Base-by-base conservation (phyloP, 768 basidiomycete genomes). In the Pleurotus eryngii region DNA sequence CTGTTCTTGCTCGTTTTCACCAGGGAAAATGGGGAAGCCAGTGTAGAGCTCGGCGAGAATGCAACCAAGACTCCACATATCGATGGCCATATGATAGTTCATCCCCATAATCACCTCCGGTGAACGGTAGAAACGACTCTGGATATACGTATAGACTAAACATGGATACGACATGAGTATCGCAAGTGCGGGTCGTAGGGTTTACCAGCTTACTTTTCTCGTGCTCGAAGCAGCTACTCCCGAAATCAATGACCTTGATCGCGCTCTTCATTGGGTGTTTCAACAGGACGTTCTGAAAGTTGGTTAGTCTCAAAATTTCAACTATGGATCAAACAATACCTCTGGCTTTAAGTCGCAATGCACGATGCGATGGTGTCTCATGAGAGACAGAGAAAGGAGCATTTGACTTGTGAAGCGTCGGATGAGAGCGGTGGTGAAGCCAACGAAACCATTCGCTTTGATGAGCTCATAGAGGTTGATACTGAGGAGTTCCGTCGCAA, bases 11-110 rank as follows among this genome's bases (percentile, higher is more conserved):
- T 99, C 96, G 67, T 98, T 98, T 74, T 99, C 97, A 22, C 97
- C 97, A 0, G 97, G 97, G 73, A 99, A 99, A 64, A 99, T 95
- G 1, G 97, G 97, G 71, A 93, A 97, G 0, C 97, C 97, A 9
- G 96, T 98, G 71, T 90, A 96, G 43, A 99, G 76, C 71, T 99
- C 97, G 14, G 97, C 97, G 54, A 99, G 77, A 60, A 99, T 99
- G 67, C 97, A 99, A 38, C 97, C 97, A 63, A 99, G 72, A 77
- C 94, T 96, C 97, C 97, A 99, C 95, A 99, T 99, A 69, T 98
- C 94, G 61, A 95, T 96, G 35, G 92, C 95, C 94, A 97, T 98
- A 68, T 96, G 93, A 70, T 99, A 99, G 70, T 95, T 97, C 90
- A 96, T 92, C 54, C 97, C 97, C 39, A 99, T 83, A 56, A 99